A percentile compares a stretch with the other conserved stretches of the same genome.
Conservation (phyloP, 2,329 filamentous ascomycete species). For the Fusarium mangiferae region DNA sequence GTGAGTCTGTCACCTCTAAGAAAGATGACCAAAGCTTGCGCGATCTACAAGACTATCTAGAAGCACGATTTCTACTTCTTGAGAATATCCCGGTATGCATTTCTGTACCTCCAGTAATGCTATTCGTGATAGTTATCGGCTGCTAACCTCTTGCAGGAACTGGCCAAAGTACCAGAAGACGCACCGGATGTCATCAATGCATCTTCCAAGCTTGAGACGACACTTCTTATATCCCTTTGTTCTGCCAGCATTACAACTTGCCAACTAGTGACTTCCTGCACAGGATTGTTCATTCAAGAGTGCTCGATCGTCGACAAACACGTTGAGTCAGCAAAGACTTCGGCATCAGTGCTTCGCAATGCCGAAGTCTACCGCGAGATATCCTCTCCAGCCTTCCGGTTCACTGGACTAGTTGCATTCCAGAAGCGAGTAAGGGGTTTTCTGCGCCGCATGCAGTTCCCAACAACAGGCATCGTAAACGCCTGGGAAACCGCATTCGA, state of each 20-base stretch:
- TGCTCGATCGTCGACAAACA: constrained; percentile 64
- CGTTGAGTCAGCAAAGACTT: constrained; percentile 60
- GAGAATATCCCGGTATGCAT: constrained; percentile 60
- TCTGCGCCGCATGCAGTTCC: constrained; percentile 68
- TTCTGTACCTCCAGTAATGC: not conserved
- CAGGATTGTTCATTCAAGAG: constrained; percentile 71
- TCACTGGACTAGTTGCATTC: constrained; percentile 76
- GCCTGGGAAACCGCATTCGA: constrained; percentile 75
- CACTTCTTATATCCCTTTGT: constrained; percentile 71
- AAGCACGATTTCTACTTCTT: constrained; percentile 64
- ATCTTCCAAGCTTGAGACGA: constrained; percentile 68
- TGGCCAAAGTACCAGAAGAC: constrained; percentile 64
- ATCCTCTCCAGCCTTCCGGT: constrained; percentile 70
- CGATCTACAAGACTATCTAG: constrained; percentile 65
- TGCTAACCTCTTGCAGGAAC: constrained; percentile 55
- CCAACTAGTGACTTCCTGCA: constrained; percentile 70
- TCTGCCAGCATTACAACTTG: constrained; percentile 73
- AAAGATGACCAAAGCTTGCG: constrained; percentile 57
- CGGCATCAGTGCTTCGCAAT: constrained; percentile 67
- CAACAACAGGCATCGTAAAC: constrained; percentile 72
- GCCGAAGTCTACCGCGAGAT: constrained; percentile 70
- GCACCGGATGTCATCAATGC: constrained; percentile 64
- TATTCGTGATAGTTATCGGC: not conserved
- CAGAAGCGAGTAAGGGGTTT: constrained; percentile 72
- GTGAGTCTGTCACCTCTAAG: constrained; percentile 58